Evolutionary conservation across 768 basidiomycete genomes (phyloP), one percentile per base, ranked within the genome.

Genomic region (Leccinum boreale): DNA sequence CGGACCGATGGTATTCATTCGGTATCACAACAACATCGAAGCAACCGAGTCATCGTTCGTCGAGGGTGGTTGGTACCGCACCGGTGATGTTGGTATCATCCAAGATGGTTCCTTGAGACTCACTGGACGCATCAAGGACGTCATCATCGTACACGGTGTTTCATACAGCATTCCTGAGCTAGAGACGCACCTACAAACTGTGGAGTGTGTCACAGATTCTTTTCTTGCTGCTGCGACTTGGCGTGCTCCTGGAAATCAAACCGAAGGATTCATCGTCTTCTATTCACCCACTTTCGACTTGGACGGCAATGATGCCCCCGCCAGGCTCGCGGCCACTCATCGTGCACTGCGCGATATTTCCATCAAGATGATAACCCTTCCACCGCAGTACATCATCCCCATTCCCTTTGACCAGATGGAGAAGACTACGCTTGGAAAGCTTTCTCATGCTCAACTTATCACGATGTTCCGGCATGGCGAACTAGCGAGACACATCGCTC

Each of bases 21-120:
- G 79, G 21, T 85, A 84, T 63, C 76, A 72, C 66, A 74, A 72
- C 63, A 81, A 84, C 62, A 53, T 62, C 8, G 63, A 75, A 57
- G 80, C 82, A 0, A 84, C 82, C 12, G 58, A 59, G 17, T 74
- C 76, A 35, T 75, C 78, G 8, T 79, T 85, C 61, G 76, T 74
- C 1, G 58, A 64, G 7, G 79, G 77, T 19, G 75, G 78, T 2
- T 85, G 84, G 83, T 80, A 79, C 67, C 78, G 77, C 67, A 84
- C 84, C 12, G 84, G 85, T 14, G 85, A 86, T 61, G 65, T 80
- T 14, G 81, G 77, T 21, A 64, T 70, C 31, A 66, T 80, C 19
- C n/a, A 64, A 53, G 61, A 65, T 11, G 69, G 70, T 15, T 61
- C 66, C 24, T 61, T 78, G 31, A 64, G 72, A 39, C 63, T 78